These are phyloP conservation scores for Orbilia quercus DNA, from an alignment of 2,329 filamentous ascomycete genomes.

Conservation along the genomic window DNA sequence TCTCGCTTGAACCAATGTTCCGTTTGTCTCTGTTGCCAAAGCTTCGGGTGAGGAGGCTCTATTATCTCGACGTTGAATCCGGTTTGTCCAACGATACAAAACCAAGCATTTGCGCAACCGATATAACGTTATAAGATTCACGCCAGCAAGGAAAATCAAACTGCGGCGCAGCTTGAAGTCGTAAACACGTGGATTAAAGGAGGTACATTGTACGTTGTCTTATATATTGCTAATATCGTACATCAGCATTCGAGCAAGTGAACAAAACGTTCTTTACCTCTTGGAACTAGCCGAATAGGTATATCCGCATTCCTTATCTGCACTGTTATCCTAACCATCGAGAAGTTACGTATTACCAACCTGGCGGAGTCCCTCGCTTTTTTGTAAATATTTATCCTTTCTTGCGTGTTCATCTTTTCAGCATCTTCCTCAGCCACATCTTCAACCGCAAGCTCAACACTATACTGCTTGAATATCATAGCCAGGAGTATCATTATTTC, in stretches of 20 bases:
- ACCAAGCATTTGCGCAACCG: background rate
- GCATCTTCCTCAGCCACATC: conserved; percentile 70
- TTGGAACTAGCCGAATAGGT: conserved; percentile 75
- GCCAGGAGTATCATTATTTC: conserved; percentile 70
- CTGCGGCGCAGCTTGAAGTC: too few relatives aligned
- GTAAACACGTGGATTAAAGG: background rate
- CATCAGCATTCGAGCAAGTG: conserved; percentile 58
- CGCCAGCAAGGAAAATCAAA: background rate
- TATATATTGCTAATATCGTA: background rate
- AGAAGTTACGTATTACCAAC: conserved; percentile 69
- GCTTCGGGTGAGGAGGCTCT: conserved; percentile 19
- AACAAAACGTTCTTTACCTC: conserved; percentile 76
- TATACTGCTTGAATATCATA: conserved; percentile 66
- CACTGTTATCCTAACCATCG: conserved; percentile 73
- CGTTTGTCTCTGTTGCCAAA: background rate
- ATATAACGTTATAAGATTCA: conserved; percentile 48
- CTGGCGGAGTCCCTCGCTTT: conserved; percentile 71
- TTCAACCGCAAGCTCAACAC: conserved; percentile 76
- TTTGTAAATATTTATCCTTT: conserved; percentile 70
- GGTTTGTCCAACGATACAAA: conserved; percentile 1
- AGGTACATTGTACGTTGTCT: background rate
- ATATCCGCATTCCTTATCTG: conserved; percentile 75
- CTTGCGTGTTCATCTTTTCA: conserved; percentile 65
- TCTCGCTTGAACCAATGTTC: conserved; percentile 27
- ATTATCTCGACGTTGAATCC: background rate